phyloP scores from a whole-genome alignment of 495 filamentous ascomycete species.

The Chaetomium fimeti region DNA sequence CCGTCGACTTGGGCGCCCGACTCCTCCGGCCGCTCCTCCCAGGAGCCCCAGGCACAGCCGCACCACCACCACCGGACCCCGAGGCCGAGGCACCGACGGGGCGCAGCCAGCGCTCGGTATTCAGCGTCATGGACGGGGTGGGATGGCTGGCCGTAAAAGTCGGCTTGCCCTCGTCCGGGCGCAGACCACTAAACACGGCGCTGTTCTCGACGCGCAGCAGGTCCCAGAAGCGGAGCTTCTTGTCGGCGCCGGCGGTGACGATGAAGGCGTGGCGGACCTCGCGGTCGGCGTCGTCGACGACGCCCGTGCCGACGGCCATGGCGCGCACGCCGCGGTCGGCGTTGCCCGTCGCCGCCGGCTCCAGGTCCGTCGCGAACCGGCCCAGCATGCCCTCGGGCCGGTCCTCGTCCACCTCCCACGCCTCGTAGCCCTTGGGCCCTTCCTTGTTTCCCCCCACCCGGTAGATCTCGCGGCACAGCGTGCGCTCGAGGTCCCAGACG shows the following conservation, averaged over 20 bases:
- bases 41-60: constrained; percentile 38
- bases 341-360: constrained; percentile 50
- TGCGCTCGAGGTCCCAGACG: constrained; percentile 93
- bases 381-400: constrained; percentile 83
- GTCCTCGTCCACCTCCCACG: constrained; percentile 89
- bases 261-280: constrained; percentile 67
- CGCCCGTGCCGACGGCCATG: constrained; percentile 55
- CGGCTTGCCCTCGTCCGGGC: constrained; percentile 66
- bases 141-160: constrained; percentile 71
- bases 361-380: constrained; percentile 74
- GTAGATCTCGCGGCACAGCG: constrained; percentile 85
- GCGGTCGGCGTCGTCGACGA: constrained; percentile 55
- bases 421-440: constrained; percentile 68
- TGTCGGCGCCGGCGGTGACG: constrained; percentile 82
- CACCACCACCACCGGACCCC: constrained; percentile 24
- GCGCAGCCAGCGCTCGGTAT: constrained; percentile 66
- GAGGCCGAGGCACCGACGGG: constrained; percentile 22
- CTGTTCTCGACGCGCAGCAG: constrained; percentile 68
- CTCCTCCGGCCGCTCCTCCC: constrained; percentile 43
- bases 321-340: constrained; percentile 59
- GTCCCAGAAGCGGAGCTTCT: constrained; percentile 93
- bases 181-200: constrained; percentile 74
- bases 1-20: constrained; percentile 70
- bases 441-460: constrained; percentile 59
- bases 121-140: constrained; percentile 63